Conservation (phyloP, 108 stramenopile genomes). For the Nitzschia putrida region DNA sequence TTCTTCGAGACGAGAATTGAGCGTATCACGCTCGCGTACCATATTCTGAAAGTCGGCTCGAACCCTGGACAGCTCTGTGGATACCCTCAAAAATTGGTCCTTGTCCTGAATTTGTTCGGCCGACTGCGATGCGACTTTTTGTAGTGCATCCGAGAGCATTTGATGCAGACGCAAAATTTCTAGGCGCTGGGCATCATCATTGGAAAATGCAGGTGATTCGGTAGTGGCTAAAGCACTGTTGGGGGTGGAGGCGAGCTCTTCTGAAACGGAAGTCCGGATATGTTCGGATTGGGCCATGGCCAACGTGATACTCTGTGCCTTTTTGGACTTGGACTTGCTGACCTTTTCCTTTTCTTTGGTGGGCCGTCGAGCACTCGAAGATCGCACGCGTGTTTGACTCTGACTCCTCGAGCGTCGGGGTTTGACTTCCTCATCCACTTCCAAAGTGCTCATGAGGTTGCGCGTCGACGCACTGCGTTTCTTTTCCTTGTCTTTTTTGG, state of each 20-base stretch:
- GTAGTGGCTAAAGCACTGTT: not conserved
- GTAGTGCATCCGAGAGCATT: conserved; percentile 30
- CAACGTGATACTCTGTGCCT: not conserved
- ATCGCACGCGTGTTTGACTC: no score
- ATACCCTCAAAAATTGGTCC: conserved; percentile 28
- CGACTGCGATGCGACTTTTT: conserved; percentile 29
- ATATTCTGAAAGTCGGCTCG: conserved; percentile 17
- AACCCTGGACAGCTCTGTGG: conserved; percentile 22
- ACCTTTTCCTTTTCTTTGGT: conserved; percentile 3
- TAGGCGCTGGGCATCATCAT: conserved; percentile 14
- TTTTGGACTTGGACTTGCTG: conserved; percentile 10
- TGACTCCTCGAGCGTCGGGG: not conserved
- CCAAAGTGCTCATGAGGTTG: no score
- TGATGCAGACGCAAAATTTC: conserved; percentile 37
- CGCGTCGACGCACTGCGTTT: not conserved
- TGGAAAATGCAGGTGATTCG: not conserved
- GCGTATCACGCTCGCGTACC: conserved; percentile 1
- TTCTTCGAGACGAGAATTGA: conserved; percentile 2
- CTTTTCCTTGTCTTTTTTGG: conserved; percentile 11
- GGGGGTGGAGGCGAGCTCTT: not conserved
- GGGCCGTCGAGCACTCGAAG: no score
- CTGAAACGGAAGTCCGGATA: no score
- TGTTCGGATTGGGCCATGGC: no score
- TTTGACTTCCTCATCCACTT: no score
- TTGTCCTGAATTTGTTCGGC: conserved; percentile 39